phyloP scores from a whole-genome alignment of 768 basidiomycete genomes.

The Grammothele lineata region DNA sequence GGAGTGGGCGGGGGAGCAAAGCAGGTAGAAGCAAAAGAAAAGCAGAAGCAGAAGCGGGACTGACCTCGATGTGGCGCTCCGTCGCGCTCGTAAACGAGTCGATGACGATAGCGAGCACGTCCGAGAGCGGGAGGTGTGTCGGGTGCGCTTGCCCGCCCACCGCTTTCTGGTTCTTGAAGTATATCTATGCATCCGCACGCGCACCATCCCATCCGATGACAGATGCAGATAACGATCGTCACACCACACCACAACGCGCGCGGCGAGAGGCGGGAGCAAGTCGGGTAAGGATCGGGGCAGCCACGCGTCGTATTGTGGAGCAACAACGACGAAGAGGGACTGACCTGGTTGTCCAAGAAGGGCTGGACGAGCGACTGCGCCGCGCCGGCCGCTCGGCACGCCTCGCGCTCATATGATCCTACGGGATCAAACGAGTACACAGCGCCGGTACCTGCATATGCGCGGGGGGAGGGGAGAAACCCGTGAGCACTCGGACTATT shows the following conservation, averaged over 20 bases:
- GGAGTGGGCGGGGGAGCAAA: too few relatives aligned
- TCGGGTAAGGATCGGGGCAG: slow-evolving; percentile 44
- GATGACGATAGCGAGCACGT: slow-evolving; percentile 82
- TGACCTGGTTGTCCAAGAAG: slow-evolving; percentile 96
- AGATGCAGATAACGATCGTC: too few relatives aligned
- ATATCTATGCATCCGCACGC: slow-evolving; percentile 65
- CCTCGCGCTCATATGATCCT: slow-evolving; percentile 95
- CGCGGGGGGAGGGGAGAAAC: neutral
- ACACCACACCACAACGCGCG: too few relatives aligned
- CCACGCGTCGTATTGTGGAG: slow-evolving; percentile 1
- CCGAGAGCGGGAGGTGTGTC: slow-evolving; percentile 71
- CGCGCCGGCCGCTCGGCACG: slow-evolving; percentile 93
- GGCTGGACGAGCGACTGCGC: slow-evolving; percentile 95
- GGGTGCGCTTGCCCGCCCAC: slow-evolving; percentile 73
- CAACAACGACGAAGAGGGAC: slow-evolving; percentile 24
- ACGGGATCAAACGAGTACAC: slow-evolving; percentile 99
- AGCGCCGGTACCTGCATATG: slow-evolving; percentile 74
- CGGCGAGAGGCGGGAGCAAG: slow-evolving; percentile 38
- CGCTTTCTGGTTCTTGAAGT: slow-evolving; percentile 92
- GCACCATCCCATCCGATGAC: too few relatives aligned
- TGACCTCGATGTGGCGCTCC: slow-evolving; percentile 95
- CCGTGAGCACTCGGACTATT: too few relatives aligned
- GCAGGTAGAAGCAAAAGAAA: too few relatives aligned
- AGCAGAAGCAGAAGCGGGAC: slow-evolving; percentile 15
- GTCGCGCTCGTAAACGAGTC: slow-evolving; percentile 98